phyloP scores from a whole-genome alignment of 1,139 yeast genomes.

The Geotrichum bryndzae region DNA sequence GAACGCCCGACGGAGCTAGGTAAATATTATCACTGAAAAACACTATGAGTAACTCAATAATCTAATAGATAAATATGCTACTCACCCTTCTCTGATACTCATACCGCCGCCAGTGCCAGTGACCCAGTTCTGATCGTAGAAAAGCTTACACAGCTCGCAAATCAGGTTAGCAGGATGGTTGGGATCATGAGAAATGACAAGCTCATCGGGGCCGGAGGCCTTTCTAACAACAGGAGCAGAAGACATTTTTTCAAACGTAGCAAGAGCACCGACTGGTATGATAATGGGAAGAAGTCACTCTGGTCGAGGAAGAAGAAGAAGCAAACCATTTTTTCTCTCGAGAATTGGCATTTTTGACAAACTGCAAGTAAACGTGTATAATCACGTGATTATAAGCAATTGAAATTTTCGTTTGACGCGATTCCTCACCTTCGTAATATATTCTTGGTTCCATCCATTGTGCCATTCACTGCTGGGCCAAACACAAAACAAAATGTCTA shows the following conservation, averaged over 20 bases:
- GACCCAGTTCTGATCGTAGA: conserved; percentile 83
- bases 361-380: not conserved
- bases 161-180: conserved; percentile 80
- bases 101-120: conserved; percentile 97
- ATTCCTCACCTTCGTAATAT: not conserved
- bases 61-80: not conserved
- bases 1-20: conserved; percentile 93
- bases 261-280: not conserved
- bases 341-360: not conserved
- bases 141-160: conserved; percentile 71
- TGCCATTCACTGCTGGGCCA: not conserved
- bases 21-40: conserved; percentile 45
- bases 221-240: conserved; percentile 8
- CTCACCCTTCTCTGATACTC: conserved; percentile 58
- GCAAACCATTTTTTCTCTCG: not conserved
- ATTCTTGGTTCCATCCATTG: not conserved
- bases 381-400: not conserved
- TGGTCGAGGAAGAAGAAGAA: not conserved
- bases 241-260: not conserved
- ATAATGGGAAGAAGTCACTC: not conserved
- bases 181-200: conserved; percentile 47
- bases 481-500: conserved; percentile 1
- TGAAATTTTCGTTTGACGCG: not conserved
- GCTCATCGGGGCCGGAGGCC: conserved; percentile 27
- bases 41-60: not conserved